These are phyloP conservation scores for Penicillium sp. DNA, from an alignment of 2,329 filamentous ascomycete species.

Conservation along the genomic window DNA sequence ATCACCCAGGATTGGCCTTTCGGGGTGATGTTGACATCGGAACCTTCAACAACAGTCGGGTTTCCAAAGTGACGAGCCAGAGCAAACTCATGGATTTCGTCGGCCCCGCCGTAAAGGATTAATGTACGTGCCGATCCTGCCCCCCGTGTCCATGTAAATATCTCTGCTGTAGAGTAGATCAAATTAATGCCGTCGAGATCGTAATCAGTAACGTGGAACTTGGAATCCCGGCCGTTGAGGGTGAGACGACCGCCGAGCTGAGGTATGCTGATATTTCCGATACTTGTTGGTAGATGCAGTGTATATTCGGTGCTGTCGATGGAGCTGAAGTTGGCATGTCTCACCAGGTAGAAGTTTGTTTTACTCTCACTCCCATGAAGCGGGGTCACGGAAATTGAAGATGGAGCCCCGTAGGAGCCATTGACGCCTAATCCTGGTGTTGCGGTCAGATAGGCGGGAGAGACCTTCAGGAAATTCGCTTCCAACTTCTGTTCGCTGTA, in stretches of 20 bases:
- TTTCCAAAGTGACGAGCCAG: slow-evolving; percentile 20
- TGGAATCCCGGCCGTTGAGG: slow-evolving; percentile 34
- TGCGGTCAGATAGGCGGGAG: slow-evolving; percentile 68
- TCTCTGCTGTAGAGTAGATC: slow-evolving; percentile 35
- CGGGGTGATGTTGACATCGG: not conserved
- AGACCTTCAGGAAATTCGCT: slow-evolving; percentile 74
- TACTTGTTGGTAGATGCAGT: slow-evolving; percentile 23
- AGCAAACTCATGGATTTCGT: slow-evolving; percentile 34
- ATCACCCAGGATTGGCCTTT: slow-evolving; percentile 10
- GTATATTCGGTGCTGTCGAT: slow-evolving; percentile 12
- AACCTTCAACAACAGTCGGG: slow-evolving; percentile 13
- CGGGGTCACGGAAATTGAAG: slow-evolving; percentile 16
- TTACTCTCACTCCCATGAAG: slow-evolving; percentile 10
- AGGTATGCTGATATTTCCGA: slow-evolving; percentile 31
- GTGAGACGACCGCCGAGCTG: slow-evolving; percentile 28
- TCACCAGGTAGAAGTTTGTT: slow-evolving; percentile 17
- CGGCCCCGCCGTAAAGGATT: slow-evolving; percentile 33
- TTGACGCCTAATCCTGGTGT: slow-evolving; percentile 44
- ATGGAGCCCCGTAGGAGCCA: slow-evolving; percentile 11
- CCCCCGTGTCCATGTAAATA: slow-evolving; percentile 32
- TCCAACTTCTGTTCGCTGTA: slow-evolving; percentile 76
- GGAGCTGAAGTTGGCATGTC: slow-evolving; percentile 23
- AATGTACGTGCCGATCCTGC: slow-evolving; percentile 23
- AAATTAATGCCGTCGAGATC: slow-evolving; percentile 27
- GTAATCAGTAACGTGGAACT: slow-evolving; percentile 36